A percentile compares a stretch with the other conserved stretches of the same genome.
phyloP scores from a whole-genome alignment of 345 rosid genomes.

The Bruguiera gymnorhiza region DNA sequence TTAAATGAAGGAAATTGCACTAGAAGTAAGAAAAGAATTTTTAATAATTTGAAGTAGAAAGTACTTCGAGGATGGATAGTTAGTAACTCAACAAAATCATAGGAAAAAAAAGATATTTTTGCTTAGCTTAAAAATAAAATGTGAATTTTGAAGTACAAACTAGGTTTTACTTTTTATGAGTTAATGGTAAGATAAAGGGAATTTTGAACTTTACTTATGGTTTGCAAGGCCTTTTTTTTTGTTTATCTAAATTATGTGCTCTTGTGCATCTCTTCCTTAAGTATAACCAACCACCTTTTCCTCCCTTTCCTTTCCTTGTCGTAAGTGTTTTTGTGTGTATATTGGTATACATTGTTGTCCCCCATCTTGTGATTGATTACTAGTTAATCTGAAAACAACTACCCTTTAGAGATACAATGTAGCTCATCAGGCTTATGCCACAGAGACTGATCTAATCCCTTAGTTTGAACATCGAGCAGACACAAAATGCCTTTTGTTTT shows the following conservation, averaged over 20 bases:
- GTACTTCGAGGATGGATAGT: not conserved
- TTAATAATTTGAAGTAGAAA: not conserved
- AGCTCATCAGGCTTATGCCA: slow-evolving; percentile 16
- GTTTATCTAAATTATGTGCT: not conserved
- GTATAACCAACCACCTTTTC: not conserved
- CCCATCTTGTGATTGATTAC: slow-evolving; percentile 22
- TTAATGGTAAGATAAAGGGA: not conserved
- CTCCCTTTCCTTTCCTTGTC: not conserved
- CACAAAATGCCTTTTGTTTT: not conserved
- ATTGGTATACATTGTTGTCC: slow-evolving; percentile 16
- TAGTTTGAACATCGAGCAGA: slow-evolving; percentile 16
- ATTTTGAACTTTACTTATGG: not conserved
- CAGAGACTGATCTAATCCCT: slow-evolving; percentile 21
- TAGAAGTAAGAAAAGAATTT: not conserved
- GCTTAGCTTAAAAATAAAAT: slow-evolving; percentile 7
- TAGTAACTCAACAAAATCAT: not conserved
- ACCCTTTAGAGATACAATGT: not conserved
- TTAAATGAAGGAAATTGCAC: not conserved
- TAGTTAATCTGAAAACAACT: not conserved
- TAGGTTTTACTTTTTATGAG: not conserved
- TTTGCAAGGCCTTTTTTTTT: no score
- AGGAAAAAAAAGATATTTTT: not conserved
- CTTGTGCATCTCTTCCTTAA: slow-evolving; percentile 2
- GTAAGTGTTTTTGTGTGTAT: slow-evolving; percentile 10
- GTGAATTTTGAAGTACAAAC: not conserved